Percentiles rank a stretch among this genome's conserved stretches.
phyloP scores from a whole-genome alignment of 768 basidiomycete species.

The Lenzites betulinus region DNA sequence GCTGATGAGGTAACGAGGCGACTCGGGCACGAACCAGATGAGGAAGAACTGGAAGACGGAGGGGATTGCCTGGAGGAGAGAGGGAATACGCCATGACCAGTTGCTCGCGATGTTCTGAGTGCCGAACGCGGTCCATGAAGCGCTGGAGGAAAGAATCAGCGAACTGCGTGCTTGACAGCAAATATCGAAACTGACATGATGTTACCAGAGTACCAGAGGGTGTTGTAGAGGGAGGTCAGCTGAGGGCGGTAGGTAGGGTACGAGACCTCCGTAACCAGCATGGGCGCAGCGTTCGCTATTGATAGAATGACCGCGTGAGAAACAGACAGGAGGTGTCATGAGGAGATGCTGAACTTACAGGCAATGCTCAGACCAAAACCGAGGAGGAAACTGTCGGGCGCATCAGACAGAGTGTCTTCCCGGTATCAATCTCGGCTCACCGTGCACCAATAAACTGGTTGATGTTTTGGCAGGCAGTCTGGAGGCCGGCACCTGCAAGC shows the following conservation, averaged over 20 bases:
- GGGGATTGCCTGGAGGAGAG: constrained; percentile 68
- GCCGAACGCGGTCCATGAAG: constrained; percentile 86
- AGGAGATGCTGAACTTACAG: constrained; percentile 35
- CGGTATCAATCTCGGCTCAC: constrained; percentile 33
- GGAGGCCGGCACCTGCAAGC: constrained; percentile 65
- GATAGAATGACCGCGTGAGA: constrained; percentile 29
- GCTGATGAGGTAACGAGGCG: constrained; percentile 79
- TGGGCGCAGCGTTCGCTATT: constrained; percentile 70
- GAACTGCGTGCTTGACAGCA: not conserved
- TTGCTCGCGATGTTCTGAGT: constrained; percentile 67
- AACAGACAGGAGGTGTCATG: not conserved
- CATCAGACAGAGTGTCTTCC: not conserved
- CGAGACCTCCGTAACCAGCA: constrained; percentile 84
- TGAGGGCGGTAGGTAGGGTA: constrained; percentile 83
- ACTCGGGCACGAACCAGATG: constrained; percentile 76
- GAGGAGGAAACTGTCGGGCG: constrained; percentile 54
- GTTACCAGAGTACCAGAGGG: constrained; percentile 84
- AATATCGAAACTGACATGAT: constrained; percentile 54
- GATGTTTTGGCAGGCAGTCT: constrained; percentile 70
- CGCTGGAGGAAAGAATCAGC: constrained; percentile 23
- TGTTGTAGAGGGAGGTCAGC: constrained; percentile 78
- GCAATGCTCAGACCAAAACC: constrained; percentile 80
- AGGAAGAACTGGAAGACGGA: constrained; percentile 66
- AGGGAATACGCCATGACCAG: constrained; percentile 87
- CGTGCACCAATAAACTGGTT: constrained; percentile 84